These are phyloP conservation scores for Fragaria vesca DNA, from an alignment of 306 rosid species.

Conservation along the genomic window DNA sequence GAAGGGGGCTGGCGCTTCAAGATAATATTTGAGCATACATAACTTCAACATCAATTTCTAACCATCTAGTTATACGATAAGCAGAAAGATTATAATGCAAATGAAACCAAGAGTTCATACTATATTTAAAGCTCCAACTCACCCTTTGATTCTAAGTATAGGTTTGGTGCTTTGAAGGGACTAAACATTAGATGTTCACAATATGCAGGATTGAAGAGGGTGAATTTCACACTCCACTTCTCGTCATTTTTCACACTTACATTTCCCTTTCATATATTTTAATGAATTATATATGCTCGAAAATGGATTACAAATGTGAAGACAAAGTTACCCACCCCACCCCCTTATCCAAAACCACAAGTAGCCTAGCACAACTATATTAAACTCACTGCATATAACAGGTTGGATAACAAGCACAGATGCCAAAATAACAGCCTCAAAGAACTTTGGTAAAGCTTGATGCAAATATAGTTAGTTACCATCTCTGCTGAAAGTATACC, in stretches of 20 bases:
- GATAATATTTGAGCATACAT: not conserved
- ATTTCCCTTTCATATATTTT: not conserved
- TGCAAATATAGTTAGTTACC: constrained; percentile 55
- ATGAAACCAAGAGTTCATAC: not conserved
- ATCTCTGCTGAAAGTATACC: constrained; percentile 88
- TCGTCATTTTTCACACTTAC: not conserved
- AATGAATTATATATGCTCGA: not conserved
- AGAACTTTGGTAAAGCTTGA: constrained; percentile 5
- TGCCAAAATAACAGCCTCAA: not conserved
- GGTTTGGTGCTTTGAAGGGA: not conserved
- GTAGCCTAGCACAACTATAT: not conserved
- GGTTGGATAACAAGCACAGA: not conserved
- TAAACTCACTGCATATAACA: not conserved
- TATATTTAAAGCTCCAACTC: not conserved
- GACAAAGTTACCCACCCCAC: not conserved
- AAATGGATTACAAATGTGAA: not conserved
- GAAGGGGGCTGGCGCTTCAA: no score
- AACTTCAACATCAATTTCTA: not conserved
- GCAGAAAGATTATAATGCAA: not conserved
- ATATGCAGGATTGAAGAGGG: not conserved
- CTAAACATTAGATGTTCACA: not conserved
- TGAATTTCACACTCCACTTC: not conserved
- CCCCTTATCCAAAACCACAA: not conserved
- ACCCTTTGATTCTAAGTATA: not conserved
- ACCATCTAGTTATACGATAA: not conserved